Evolutionary conservation across 2,329 filamentous ascomycete genomes (phyloP).

Genomic region (Podosphaera xanthii): DNA sequence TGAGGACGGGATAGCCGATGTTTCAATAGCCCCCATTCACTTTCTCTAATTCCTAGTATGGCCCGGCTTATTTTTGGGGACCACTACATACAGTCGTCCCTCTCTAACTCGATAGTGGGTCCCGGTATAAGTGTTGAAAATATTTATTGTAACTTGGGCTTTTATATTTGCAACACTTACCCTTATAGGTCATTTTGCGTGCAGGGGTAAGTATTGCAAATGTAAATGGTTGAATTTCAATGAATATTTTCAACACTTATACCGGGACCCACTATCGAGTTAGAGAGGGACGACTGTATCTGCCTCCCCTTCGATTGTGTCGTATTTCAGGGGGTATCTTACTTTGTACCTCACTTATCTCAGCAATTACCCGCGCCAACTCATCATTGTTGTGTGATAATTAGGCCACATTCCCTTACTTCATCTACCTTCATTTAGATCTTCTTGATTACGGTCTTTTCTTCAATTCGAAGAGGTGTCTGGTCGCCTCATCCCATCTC

Average conservation of each 20-base stretch:
- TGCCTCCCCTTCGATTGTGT: neutral
- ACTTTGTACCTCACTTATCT: neutral
- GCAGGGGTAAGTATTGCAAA: too few species aligned
- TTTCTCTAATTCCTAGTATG: neutral
- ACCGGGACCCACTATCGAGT: too few species aligned
- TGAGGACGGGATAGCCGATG: neutral
- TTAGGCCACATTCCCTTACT: neutral
- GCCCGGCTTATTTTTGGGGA: neutral
- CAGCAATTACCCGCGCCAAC: neutral
- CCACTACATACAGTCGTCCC: neutral
- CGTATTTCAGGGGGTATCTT: neutral
- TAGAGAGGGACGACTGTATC: too few species aligned
- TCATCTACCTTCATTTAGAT: neutral
- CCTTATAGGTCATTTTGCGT: too few species aligned
- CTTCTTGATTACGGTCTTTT: neutral
- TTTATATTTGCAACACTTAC: too few species aligned
- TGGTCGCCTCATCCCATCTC: neutral
- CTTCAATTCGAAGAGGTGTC: neutral
- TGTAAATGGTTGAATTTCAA: too few species aligned
- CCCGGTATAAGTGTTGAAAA: too few species aligned
- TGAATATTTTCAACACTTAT: too few species aligned
- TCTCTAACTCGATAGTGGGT: too few species aligned
- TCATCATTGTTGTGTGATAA: neutral
- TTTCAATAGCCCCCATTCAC: neutral
- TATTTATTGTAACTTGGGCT: too few species aligned